These are phyloP conservation scores for Hibiscus syriacus DNA, from an alignment of 345 rosid species.

Conservation along the genomic window DNA sequence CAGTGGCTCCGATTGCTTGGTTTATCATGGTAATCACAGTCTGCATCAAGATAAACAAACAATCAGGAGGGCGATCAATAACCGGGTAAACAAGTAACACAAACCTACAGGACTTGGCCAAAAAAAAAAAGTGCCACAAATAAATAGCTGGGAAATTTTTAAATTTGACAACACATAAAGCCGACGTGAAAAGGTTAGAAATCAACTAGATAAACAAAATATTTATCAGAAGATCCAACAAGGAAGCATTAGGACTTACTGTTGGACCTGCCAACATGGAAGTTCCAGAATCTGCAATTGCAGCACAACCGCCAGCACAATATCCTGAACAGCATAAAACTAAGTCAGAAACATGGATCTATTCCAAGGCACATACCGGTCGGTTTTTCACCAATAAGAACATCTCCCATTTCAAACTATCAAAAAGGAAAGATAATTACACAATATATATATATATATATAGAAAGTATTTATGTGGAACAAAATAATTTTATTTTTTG, in stretches of 20 bases:
- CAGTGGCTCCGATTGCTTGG: slow-evolving; percentile 88
- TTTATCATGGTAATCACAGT: slow-evolving; percentile 67
- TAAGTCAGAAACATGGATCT: slow-evolving; percentile 14
- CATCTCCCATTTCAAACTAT: slow-evolving; percentile 95
- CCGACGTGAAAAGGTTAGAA: background rate
- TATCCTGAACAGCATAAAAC: slow-evolving; percentile 40
- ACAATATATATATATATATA: background rate
- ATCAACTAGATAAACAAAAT: background rate
- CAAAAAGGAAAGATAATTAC: slow-evolving; percentile 4
- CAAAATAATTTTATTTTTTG: background rate
- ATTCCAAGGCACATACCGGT: slow-evolving; percentile 43
- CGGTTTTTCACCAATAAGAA: slow-evolving; percentile 62
- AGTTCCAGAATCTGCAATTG: slow-evolving; percentile 97
- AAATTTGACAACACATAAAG: background rate
- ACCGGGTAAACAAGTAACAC: background rate
- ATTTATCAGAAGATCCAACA: background rate
- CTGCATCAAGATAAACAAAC: slow-evolving; percentile 23
- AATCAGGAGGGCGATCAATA: background rate
- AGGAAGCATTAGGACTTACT: slow-evolving; percentile 28
- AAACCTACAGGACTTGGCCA: background rate
- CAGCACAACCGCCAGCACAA: slow-evolving; percentile 65
- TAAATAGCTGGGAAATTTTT: background rate
- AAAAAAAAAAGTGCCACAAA: background rate
- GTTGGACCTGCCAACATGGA: slow-evolving; percentile 88
- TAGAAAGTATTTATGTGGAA: background rate